Evolutionary conservation across 208 protist species (phyloP), one percentile per base, ranked within the genome.

Genomic region (Spongospora subterranea): DNA sequence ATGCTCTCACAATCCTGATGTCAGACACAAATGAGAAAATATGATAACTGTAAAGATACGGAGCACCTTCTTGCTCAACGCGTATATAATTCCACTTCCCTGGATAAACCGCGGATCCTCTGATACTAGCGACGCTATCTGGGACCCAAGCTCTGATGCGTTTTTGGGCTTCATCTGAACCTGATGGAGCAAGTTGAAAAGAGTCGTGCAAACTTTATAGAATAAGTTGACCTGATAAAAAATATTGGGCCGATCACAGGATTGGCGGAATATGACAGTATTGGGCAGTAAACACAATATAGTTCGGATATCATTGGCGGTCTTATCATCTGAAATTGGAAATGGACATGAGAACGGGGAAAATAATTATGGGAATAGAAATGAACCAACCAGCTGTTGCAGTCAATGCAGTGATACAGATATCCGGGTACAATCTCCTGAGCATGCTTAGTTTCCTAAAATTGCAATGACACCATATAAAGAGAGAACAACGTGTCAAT

Each of bases 31-130:
- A 60, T 60, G 13, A 60, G 50, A n/a, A n/a, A n/a, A 60, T 60
- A 60, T 6, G 50, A 24, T 6, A 60, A 60, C 50, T 24, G 24
- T 29, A 60, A 35, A 82, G 17, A 20, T 82, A 6, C 17, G 13
- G 35, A n/a, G 17, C 35, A 17, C 71, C 71, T 82, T 82, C n/a
- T 82, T 35, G n/a, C 17, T 39, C 71, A 82, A 35, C n/a, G 40
- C 71, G n/a, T 82, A 82, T 6, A 82, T 82, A n/a, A 82, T 82
- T 35, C 71, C 71, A 45, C 35, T 82, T 82, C 35, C 17, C 17
- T 35, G 6, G 35, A n/a, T n/a, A 43, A 82, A 82, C n/a, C 71
- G 71, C 20, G 20, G 17, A 29, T 65, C 54, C 35, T 13, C 40
- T 43, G 40, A 20, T 6, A 82, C 35, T 35, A 82, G n/a, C 6